Evolutionary conservation across 305 asterid species (phyloP).

Genomic region (Solanum hybrid): DNA sequence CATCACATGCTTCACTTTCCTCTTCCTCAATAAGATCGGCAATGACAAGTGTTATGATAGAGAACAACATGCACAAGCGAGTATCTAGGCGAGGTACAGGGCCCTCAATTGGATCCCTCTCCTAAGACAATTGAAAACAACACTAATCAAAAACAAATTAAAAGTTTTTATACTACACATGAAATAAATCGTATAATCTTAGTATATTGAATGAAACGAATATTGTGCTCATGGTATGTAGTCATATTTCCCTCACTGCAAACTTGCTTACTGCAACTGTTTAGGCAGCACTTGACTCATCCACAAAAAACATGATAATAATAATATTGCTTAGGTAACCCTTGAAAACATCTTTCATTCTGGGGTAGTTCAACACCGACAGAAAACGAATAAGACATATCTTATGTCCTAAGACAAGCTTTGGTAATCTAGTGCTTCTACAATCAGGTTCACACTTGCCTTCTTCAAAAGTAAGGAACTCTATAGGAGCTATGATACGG

Average conservation of each 20-base stretch:
- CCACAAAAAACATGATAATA: neutral
- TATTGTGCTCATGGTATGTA: neutral
- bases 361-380: neutral
- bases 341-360: neutral
- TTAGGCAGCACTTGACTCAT: neutral
- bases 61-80: conserved; percentile 81
- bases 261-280: neutral
- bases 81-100: conserved; percentile 95
- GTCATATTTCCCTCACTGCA: neutral
- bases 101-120: conserved; percentile 96
- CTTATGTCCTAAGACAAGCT: neutral
- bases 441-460: neutral
- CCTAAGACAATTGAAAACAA: conserved; percentile 33
- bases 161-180: neutral
- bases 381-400: neutral
- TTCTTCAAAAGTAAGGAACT: neutral
- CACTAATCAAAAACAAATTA: neutral
- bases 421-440: neutral
- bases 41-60: conserved; percentile 77
- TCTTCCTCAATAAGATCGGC: conserved; percentile 93
- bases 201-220: neutral
- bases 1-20: conserved; percentile 36
- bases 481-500: neutral
- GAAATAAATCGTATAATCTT: neutral
- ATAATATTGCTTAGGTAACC: neutral